A percentile compares a stretch with the other conserved stretches of the same genome.
These are phyloP conservation scores for Tetramitus jugosus DNA, from an alignment of 208 protist species.

Conservation along the genomic window DNA sequence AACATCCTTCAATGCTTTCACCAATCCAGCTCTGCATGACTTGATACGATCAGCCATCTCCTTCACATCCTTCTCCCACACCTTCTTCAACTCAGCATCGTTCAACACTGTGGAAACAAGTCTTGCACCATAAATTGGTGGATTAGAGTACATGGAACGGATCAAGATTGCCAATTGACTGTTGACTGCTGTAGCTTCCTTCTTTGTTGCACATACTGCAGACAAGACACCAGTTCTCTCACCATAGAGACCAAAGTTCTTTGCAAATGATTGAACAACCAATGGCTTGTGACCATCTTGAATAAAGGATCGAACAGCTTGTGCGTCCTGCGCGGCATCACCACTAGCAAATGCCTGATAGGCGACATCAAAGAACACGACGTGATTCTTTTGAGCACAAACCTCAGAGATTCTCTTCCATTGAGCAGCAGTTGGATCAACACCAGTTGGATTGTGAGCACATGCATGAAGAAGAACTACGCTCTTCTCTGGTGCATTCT, in stretches of 20 bases:
- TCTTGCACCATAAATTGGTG: conserved; percentile 86
- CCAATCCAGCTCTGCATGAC: conserved; percentile 60
- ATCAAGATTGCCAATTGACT: conserved; percentile 75
- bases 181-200: conserved; percentile 50
- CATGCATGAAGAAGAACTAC: conserved; percentile 92
- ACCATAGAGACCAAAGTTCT: conserved; percentile 96
- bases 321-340: conserved; percentile 83
- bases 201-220: conserved; percentile 52
- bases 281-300: conserved; percentile 64
- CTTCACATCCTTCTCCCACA: conserved; percentile 81
- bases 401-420: conserved; percentile 73
- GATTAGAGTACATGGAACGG: conserved; percentile 84
- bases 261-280: conserved; percentile 87
- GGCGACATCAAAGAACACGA: conserved; percentile 90
- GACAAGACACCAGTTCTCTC: conserved; percentile 80
- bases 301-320: conserved; percentile 62
- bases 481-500: conserved; percentile 59
- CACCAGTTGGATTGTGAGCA: conserved; percentile 97
- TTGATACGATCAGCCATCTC: conserved; percentile 68
- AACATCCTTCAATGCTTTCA: conserved; percentile 55
- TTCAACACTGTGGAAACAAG: conserved; percentile 80
- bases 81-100: conserved; percentile 53
- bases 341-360: conserved; percentile 93
- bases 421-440: conserved; percentile 79
- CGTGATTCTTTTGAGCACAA: conserved; percentile 60